Conservation (phyloP, 352 stramenopile genomes). For the Pythium vanterpoolii region DNA sequence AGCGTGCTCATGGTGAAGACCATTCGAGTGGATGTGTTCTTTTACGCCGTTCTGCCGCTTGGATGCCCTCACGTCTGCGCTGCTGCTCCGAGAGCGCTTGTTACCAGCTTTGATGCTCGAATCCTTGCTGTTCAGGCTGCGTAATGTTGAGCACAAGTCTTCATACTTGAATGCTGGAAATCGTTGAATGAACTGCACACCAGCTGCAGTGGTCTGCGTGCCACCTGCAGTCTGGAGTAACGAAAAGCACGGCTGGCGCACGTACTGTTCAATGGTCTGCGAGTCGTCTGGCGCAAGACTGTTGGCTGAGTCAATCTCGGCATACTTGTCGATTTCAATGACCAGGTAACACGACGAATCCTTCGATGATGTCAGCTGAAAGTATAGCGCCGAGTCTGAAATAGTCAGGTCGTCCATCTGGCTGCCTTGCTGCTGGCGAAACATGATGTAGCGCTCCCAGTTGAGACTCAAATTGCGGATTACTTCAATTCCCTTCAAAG, state of each 20-base stretch:
- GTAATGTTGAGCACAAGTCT: slow-evolving; percentile 60
- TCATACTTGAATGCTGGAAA: slow-evolving; percentile 80
- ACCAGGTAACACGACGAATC: slow-evolving; percentile 83
- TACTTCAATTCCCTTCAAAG: slow-evolving; percentile 79
- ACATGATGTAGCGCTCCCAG: slow-evolving; percentile 84
- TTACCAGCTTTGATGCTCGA: slow-evolving; percentile 38
- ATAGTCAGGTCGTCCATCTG: slow-evolving; percentile 79
- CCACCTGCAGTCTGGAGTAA: slow-evolving; percentile 70
- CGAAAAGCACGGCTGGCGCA: slow-evolving; percentile 79
- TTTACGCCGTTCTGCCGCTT: slow-evolving; percentile 30
- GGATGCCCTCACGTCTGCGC: slow-evolving; percentile 17
- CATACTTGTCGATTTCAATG: slow-evolving; percentile 84
- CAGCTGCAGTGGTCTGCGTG: slow-evolving; percentile 50
- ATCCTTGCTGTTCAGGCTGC: slow-evolving; percentile 35
- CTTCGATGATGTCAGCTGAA: slow-evolving; percentile 80
- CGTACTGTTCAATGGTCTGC: slow-evolving; percentile 53
- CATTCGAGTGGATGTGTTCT: slow-evolving; percentile 11
- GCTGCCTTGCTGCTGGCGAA: slow-evolving; percentile 74
- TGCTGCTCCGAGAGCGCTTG: slow-evolving; percentile 25
- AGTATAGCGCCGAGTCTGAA: slow-evolving; percentile 79
- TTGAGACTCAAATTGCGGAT: slow-evolving; percentile 76
- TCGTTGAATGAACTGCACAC: slow-evolving; percentile 84
- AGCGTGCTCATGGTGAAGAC: slow-evolving; percentile 18
- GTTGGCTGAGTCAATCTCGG: slow-evolving; percentile 61
- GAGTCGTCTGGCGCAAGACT: slow-evolving; percentile 43